Base-by-base conservation (phyloP, 2,329 filamentous ascomycete genomes). In the Ophiostoma tasmaniense region DNA sequence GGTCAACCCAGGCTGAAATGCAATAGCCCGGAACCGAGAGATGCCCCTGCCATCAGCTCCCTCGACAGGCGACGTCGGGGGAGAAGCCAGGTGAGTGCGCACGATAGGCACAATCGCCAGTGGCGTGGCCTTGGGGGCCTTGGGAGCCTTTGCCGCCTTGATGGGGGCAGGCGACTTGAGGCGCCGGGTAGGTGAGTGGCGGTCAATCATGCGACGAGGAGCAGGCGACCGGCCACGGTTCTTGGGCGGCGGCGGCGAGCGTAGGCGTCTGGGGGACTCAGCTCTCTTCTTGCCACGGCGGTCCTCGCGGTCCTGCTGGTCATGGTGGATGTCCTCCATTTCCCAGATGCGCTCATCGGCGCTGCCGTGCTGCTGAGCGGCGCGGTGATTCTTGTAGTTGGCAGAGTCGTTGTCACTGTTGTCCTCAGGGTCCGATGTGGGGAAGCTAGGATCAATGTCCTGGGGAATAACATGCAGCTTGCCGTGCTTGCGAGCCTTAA, bases 381-480 rank as follows among this genome's bases (percentile, higher is more conserved):
- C 50, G 1, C 66, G 35, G 42, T 30, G 69, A 22, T 69, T 30
- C 66, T 70, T 70, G 67, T 67, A 62, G 10, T 62, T 67, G 28
- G 20, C 62, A 77, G 78, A 85, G 68, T 91, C 88, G 55, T 91
- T 88, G 50, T 92, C 90, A 64, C 91, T 91, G 35, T 94, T 89
- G 73, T 93, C 88, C 73, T 99, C 95, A 0, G 90, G 91, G 74
- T 98, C 95, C 0, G 93, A 97, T 0, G 93, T 93, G 0, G 95
- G 95, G 77, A 99, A 99, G 76, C 93, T 97, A 0, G 95, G 95
- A 76, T 99, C 95, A 71, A 97, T 96, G 74, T 98, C 95, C 76
- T 98, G 95, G n/a, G 95, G 94, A 37, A 94, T 92, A 37, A 87
- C 77, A 72, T 90, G 88, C 71, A 93, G 90, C 80, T 93, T 97